These are phyloP conservation scores for Fomitopsis serialis DNA, from an alignment of 768 basidiomycete species.

Conservation along the genomic window DNA sequence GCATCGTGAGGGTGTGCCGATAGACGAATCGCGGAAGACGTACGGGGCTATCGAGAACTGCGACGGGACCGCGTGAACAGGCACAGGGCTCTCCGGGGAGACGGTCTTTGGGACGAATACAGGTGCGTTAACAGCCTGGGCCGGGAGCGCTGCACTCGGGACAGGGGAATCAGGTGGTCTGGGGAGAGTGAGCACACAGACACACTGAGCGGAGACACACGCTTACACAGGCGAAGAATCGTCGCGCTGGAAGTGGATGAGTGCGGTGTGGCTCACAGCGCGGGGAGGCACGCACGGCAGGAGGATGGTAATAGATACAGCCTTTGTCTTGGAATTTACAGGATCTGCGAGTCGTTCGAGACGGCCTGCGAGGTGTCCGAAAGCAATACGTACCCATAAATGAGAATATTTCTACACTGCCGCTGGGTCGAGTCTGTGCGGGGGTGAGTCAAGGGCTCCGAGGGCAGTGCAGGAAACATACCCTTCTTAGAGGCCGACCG, in stretches of 20 bases:
- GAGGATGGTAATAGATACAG: conserved; percentile 79
- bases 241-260: conserved; percentile 15
- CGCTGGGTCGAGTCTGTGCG: conserved; percentile 60
- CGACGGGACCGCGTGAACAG: conserved; percentile 8
- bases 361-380: neutral
- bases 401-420: conserved; percentile 87
- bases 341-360: conserved; percentile 36
- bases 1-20: neutral
- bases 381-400: conserved; percentile 64
- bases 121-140: conserved; percentile 76
- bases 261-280: conserved; percentile 1
- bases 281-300: conserved; percentile 39
- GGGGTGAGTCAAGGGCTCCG: conserved; percentile 4
- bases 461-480: conserved; percentile 6
- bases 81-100: conserved; percentile 11
- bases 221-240: conserved; percentile 24
- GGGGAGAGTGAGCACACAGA: conserved; percentile 17
- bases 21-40: neutral
- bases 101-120: conserved; percentile 74
- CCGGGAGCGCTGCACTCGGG: conserved; percentile 34
- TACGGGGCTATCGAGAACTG: conserved; percentile 6
- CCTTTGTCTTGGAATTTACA: conserved; percentile 87
- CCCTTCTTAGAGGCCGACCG: conserved; percentile 46
- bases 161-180: conserved; percentile 42
- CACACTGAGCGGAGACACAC: neutral